Conservation (phyloP, 1,284 basidiomycete genomes). For the Sutorius eximius region DNA sequence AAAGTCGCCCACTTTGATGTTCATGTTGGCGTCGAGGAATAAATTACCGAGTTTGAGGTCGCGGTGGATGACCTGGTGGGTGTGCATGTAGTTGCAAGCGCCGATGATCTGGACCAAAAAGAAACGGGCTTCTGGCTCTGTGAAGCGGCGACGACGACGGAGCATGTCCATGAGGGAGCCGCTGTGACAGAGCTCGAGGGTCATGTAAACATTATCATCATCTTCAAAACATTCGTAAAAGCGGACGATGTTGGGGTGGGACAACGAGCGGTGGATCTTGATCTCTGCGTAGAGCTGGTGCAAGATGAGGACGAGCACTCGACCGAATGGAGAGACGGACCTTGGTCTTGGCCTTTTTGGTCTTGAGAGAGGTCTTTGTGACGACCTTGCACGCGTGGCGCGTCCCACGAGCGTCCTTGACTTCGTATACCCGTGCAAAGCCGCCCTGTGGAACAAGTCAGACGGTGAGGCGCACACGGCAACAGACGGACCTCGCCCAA, state of each 20-base stretch:
- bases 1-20: constrained; percentile 97
- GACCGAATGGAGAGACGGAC: constrained; percentile 40
- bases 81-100: constrained; percentile 96
- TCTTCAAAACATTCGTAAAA: constrained; percentile 98
- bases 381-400: constrained; percentile 88
- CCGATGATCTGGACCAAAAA: constrained; percentile 95
- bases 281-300: constrained; percentile 93
- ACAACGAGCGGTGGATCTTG: constrained; percentile 91
- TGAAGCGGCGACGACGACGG: constrained; percentile 83
- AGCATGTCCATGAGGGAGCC: constrained; percentile 93
- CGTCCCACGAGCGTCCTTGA: constrained; percentile 64
- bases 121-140: constrained; percentile 90
- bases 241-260: constrained; percentile 90
- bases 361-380: constrained; percentile 79
- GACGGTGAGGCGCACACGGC: not conserved
- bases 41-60: constrained; percentile 96
- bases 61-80: constrained; percentile 92
- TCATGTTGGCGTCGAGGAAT: constrained; percentile 90
- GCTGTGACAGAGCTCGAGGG: constrained; percentile 88
- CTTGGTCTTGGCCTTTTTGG: constrained; percentile 92
- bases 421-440: constrained; percentile 89
- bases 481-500: constrained; percentile 70
- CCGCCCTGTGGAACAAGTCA: constrained; percentile 61
- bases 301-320: constrained; percentile 1
- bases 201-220: constrained; percentile 95